Base-by-base conservation (phyloP, 129 eudicot species). In the Calendula officinalis region DNA sequence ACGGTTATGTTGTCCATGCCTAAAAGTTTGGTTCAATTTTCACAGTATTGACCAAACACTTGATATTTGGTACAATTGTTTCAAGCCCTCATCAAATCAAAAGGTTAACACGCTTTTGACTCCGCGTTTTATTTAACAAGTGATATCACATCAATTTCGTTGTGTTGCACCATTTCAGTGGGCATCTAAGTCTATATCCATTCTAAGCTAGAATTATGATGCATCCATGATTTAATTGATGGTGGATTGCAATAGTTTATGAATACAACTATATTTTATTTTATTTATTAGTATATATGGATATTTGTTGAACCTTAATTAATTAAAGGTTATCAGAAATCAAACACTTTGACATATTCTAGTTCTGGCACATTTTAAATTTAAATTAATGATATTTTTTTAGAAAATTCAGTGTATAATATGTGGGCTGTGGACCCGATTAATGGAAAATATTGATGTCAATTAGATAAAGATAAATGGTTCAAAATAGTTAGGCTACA, bases 391-490 rank as follows among this genome's bases (percentile, higher is more conserved):
- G 17, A 56, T 15, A 41, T 5, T 7, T 57, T 15, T 22, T 51
- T 5, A 15, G 16, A 51, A 51, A 13, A 33, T 7, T 48, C 36
- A 64, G 33, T n/a, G n/a, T 27, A 53, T 2, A 41, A 32, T 54
- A 7, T 34, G 27, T 22, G 22, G 5, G 32, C n/a, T 32, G 27
- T 41, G 72, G 72, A 42, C 34, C 53, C 72, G 7, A 67, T 32
- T 15, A 4, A 53, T 22, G 62, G 60, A 67, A 67, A 67, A 43
- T 32, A 8, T 41, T 41, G 66, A 36, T 42, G 56, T 44, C 14
- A 45, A 34, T 7, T 12, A 37, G 6, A 35, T 33, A 5, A 57
- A 51, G 37, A 15, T 15, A 9, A 12, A 7, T 66, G 9, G 55
- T 14, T 50, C 3, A 35, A 46, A 12, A 17, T 22, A 22, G 4